Evolutionary conservation across 148 eudicot genomes (phyloP).

Genomic region (Diospyros lotus): DNA sequence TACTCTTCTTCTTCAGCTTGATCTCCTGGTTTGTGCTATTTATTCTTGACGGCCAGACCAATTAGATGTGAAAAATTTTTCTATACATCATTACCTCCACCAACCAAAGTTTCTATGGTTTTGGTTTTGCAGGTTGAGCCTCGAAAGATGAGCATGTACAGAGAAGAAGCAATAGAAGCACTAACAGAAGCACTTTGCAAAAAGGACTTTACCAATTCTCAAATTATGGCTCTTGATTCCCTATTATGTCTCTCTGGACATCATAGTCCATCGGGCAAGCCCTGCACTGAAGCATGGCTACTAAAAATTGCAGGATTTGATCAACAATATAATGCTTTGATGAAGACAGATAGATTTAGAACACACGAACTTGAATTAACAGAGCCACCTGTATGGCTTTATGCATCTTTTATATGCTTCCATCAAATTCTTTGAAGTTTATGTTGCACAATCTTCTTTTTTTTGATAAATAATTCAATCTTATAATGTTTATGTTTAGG

Average conservation of each 20-base stretch:
- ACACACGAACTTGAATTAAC: constrained; percentile 18
- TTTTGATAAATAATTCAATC: background rate
- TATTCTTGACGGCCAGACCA: background rate
- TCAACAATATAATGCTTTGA: constrained; percentile 34
- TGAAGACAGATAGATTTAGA: constrained; percentile 22
- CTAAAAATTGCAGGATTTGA: constrained; percentile 48
- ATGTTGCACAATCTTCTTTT: background rate
- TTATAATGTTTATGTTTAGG: constrained; percentile 21
- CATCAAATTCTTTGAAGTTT: background rate
- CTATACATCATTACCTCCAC: background rate
- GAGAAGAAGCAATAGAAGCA: constrained; percentile 57
- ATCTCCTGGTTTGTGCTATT: constrained; percentile 43
- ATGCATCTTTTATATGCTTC: background rate
- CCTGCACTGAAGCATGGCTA: constrained; percentile 42
- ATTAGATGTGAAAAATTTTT: background rate
- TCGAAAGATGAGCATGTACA: constrained; percentile 56
- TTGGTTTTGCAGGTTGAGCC: constrained; percentile 34
- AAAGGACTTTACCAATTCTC: constrained; percentile 46
- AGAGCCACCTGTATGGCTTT: constrained; percentile 21
- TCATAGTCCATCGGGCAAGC: constrained; percentile 32
- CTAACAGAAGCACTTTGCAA: constrained; percentile 37
- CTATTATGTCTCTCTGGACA: constrained; percentile 39
- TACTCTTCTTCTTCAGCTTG: constrained; percentile 53
- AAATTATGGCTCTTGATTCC: constrained; percentile 40
- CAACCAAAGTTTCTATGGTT: background rate